A percentile compares a stretch with the other conserved stretches of the same genome.
These are phyloP conservation scores for Ceratocystis papillata DNA, from an alignment of 2,329 filamentous ascomycete species.

Conservation along the genomic window DNA sequence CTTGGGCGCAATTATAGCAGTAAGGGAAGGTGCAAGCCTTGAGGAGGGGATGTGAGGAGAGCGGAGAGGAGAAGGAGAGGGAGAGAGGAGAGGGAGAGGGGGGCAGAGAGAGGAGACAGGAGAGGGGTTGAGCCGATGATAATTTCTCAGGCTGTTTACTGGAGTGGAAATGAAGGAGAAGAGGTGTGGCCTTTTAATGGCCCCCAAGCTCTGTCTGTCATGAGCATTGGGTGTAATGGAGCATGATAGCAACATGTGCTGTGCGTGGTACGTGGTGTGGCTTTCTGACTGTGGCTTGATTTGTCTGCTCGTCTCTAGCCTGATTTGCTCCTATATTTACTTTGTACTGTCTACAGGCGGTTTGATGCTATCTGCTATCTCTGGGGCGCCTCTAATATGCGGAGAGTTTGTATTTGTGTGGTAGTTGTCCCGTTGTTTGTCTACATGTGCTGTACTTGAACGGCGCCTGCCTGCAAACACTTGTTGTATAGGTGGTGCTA, in stretches of 20 bases:
- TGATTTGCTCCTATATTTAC: too few relatives aligned
- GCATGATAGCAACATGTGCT: too few relatives aligned
- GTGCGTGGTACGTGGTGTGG: too few relatives aligned
- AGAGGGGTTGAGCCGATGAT: constrained; percentile 5
- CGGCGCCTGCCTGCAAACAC: neutral
- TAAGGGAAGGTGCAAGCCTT: neutral
- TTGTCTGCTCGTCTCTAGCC: too few relatives aligned
- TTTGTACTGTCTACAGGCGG: too few relatives aligned
- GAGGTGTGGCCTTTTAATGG: neutral
- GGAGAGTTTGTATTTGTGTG: neutral
- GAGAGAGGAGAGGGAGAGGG: neutral
- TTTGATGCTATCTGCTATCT: neutral
- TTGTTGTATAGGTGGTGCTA: neutral
- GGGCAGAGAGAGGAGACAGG: neutral
- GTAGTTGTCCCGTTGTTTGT: neutral
- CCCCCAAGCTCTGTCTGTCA: neutral
- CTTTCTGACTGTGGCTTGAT: too few relatives aligned
- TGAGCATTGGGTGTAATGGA: too few relatives aligned
- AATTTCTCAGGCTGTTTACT: neutral
- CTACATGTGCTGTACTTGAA: neutral
- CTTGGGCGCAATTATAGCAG: neutral
- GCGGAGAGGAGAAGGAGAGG: neutral
- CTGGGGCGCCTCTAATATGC: neutral
- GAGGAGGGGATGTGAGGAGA: neutral
- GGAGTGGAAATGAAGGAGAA: neutral